Evolutionary conservation across 75 land plant genomes (phyloP).

Genomic region (Pseudotsuga menziesii): DNA sequence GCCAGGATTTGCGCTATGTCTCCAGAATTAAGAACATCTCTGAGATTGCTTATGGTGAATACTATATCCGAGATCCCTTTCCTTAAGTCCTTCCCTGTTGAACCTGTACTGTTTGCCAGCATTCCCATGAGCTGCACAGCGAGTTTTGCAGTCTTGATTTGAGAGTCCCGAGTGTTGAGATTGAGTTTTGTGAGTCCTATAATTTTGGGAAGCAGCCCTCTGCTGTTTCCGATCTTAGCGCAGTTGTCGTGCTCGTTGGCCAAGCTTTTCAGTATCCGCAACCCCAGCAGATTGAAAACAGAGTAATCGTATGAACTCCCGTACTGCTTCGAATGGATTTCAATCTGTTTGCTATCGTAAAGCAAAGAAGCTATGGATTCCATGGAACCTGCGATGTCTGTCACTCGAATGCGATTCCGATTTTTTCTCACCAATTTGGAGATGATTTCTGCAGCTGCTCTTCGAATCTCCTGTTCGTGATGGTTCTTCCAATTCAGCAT

Average conservation of each 20-base stretch:
- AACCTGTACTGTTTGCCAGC: constrained; percentile 54
- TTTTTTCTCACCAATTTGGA: constrained; percentile 44
- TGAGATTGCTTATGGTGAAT: constrained; percentile 66
- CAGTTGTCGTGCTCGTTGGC: constrained; percentile 45
- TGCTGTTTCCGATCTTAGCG: constrained; percentile 21
- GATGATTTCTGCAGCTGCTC: constrained; percentile 48
- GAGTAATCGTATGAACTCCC: not conserved
- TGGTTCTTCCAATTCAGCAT: constrained; percentile 79
- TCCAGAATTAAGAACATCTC: constrained; percentile 54
- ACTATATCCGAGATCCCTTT: constrained; percentile 60
- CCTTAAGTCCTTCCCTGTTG: constrained; percentile 52
- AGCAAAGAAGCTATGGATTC: constrained; percentile 69
- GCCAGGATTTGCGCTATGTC: constrained; percentile 37
- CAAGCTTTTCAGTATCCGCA: constrained; percentile 27
- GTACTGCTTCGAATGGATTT: not conserved
- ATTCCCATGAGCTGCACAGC: constrained; percentile 55
- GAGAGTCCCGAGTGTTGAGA: constrained; percentile 16
- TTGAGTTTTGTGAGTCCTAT: constrained; percentile 41
- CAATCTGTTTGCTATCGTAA: constrained; percentile 15
- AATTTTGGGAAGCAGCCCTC: constrained; percentile 14
- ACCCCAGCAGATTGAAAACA: constrained; percentile 8
- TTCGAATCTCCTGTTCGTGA: constrained; percentile 59
- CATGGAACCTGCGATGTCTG: constrained; percentile 48
- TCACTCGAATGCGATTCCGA: constrained; percentile 45
- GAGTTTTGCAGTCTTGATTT: constrained; percentile 38